phyloP scores from a whole-genome alignment of 1,284 basidiomycete species.

The Leccinum olivaceoglutinosum region DNA sequence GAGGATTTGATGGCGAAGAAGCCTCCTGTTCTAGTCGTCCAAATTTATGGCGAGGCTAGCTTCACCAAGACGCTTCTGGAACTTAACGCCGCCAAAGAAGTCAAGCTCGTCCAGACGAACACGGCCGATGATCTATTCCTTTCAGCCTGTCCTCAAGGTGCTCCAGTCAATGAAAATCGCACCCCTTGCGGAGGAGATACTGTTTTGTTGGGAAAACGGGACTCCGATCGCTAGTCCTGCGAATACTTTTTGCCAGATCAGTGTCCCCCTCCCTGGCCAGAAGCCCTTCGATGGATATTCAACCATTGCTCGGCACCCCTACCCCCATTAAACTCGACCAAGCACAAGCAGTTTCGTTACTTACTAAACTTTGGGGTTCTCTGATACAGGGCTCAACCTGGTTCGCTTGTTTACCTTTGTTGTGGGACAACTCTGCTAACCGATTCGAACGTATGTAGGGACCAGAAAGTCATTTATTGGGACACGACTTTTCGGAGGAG shows the following conservation, averaged over 20 bases:
- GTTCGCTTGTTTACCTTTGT: constrained; percentile 30
- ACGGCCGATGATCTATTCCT: constrained; percentile 50
- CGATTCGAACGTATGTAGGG: constrained; percentile 32
- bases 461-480: constrained; percentile 69
- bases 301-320: constrained; percentile 31
- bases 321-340: constrained; percentile 43
- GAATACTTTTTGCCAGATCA: constrained; percentile 21
- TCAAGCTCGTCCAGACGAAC: constrained; percentile 53
- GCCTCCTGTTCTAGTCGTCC: constrained; percentile 46
- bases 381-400: constrained; percentile 63
- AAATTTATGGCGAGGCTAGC: constrained; percentile 41
- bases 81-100: constrained; percentile 33
- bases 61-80: constrained; percentile 34
- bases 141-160: constrained; percentile 51
- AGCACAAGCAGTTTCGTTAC: constrained; percentile 45
- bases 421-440: background rate
- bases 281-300: constrained; percentile 38
- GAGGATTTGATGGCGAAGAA: constrained; percentile 43
- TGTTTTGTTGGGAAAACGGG: constrained; percentile 43
- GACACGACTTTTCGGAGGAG: constrained; percentile 38
- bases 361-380: constrained; percentile 41
- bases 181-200: constrained; percentile 44
- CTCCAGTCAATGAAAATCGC: constrained; percentile 41
- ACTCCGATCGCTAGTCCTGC: constrained; percentile 10
- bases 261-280: constrained; percentile 27